These are phyloP conservation scores for Russula sp. DNA, from an alignment of 768 basidiomycete genomes.

Conservation along the genomic window DNA sequence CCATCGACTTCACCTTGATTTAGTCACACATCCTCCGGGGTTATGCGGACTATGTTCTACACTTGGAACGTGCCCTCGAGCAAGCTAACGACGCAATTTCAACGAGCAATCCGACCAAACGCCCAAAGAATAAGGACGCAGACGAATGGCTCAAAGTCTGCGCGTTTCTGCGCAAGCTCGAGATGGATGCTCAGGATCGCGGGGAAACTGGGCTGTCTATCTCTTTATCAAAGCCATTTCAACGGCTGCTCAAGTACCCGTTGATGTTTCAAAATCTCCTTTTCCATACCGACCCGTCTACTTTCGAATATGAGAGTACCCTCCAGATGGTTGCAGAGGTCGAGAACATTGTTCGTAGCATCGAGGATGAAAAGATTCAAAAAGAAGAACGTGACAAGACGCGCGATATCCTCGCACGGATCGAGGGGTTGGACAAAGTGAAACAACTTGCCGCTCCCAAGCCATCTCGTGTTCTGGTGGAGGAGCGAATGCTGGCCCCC, in stretches of 20 bases:
- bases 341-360: conserved; percentile 90
- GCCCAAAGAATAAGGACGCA: conserved; percentile 76
- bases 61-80: conserved; percentile 83
- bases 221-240: conserved; percentile 94
- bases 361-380: conserved; percentile 97
- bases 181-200: conserved; percentile 72
- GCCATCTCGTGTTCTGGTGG: conserved; percentile 78
- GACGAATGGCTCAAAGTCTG: conserved; percentile 76
- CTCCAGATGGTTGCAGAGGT: conserved; percentile 96
- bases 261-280: conserved; percentile 95
- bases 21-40: conserved; percentile 92
- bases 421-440: conserved; percentile 93
- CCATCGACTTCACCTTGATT: conserved; percentile 23
- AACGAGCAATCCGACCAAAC: conserved; percentile 55
- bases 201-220: conserved; percentile 95
- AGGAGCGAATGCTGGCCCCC: conserved; percentile 57
- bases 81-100: conserved; percentile 79
- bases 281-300: conserved; percentile 94
- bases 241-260: conserved; percentile 93
- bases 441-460: conserved; percentile 90
- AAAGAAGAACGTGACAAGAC: conserved; percentile 96
- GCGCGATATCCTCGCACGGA: conserved; percentile 90
- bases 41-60: conserved; percentile 92
- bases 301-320: conserved; percentile 95
- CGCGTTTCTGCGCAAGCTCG: conserved; percentile 67